Conservation (phyloP, 768 basidiomycete species). For the Lepiota subincarnata region DNA sequence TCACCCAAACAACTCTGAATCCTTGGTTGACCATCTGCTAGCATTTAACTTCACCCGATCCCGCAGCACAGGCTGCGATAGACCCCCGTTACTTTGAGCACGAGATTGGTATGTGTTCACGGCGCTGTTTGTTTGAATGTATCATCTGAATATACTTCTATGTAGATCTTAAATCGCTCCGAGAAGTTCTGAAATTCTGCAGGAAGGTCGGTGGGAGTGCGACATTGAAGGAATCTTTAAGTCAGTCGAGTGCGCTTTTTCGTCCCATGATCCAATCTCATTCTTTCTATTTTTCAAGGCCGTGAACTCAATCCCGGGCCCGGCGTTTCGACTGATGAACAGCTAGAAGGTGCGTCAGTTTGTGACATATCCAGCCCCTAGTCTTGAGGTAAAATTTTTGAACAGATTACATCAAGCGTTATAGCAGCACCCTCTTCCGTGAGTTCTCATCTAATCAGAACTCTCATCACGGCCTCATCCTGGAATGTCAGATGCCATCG, state of each 20-base stretch:
- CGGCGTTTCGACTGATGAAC: too few species aligned
- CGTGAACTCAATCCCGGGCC: too few species aligned
- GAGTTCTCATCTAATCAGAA: too few species aligned
- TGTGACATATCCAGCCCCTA: too few species aligned
- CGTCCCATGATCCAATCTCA: too few species aligned
- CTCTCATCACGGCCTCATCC: too few species aligned
- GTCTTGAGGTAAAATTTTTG: too few species aligned
- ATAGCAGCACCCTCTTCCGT: neutral
- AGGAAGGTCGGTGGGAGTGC: neutral
- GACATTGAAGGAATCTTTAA: neutral
- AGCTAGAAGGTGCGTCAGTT: too few species aligned
- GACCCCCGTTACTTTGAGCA: neutral
- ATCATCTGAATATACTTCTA: neutral
- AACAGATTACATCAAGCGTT: neutral
- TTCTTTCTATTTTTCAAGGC: too few species aligned
- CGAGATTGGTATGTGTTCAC: neutral
- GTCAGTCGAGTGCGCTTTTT: constrained; percentile 21
- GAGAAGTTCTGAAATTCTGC: neutral
- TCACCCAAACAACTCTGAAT: too few species aligned
- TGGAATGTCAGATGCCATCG: constrained; percentile 35
- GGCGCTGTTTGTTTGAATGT: neutral
- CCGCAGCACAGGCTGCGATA: neutral
- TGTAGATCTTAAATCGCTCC: neutral
- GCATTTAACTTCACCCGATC: neutral
- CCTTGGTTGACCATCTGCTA: neutral